These are phyloP conservation scores for Albugo laibachii DNA, from an alignment of 352 stramenopile genomes.

Conservation along the genomic window DNA sequence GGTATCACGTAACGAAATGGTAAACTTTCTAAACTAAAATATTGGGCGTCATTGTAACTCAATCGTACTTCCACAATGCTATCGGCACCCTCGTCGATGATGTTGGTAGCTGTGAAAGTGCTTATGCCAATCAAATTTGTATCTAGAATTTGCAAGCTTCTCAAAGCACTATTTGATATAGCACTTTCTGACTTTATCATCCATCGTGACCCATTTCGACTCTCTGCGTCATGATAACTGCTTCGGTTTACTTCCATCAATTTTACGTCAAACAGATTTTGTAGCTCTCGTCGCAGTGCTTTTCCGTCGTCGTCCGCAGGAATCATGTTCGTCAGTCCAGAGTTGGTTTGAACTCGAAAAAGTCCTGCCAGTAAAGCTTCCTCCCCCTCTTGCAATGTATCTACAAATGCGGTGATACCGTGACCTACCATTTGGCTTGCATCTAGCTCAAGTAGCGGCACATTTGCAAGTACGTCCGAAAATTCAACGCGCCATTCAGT, in stretches of 20 bases:
- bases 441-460: slow-evolving; percentile 8
- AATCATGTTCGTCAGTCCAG: neutral
- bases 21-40: slow-evolving; percentile 14
- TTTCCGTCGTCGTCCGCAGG: neutral
- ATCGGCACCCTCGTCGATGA: slow-evolving; percentile 10
- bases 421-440: slow-evolving; percentile 7
- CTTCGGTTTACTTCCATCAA: no score
- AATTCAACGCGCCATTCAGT: slow-evolving; percentile 7
- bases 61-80: slow-evolving; percentile 9
- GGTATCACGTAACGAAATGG: slow-evolving; percentile 24
- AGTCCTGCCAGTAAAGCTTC: slow-evolving; percentile 11
- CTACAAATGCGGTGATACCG: slow-evolving; percentile 3
- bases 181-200: no score
- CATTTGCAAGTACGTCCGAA: slow-evolving; percentile 8
- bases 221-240: no score
- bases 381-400: slow-evolving; percentile 13
- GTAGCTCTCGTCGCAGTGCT: no score
- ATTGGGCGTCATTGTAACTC: slow-evolving; percentile 13
- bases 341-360: slow-evolving; percentile 6
- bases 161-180: neutral
- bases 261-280: no score
- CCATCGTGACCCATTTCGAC: no score
- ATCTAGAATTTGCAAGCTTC: slow-evolving; percentile 8
- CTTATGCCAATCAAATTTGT: neutral
- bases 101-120: neutral